Percentiles rank a stretch among this genome's conserved stretches.
Conservation (phyloP, 2,329 filamentous ascomycete species). For the Fusarium sp. region DNA sequence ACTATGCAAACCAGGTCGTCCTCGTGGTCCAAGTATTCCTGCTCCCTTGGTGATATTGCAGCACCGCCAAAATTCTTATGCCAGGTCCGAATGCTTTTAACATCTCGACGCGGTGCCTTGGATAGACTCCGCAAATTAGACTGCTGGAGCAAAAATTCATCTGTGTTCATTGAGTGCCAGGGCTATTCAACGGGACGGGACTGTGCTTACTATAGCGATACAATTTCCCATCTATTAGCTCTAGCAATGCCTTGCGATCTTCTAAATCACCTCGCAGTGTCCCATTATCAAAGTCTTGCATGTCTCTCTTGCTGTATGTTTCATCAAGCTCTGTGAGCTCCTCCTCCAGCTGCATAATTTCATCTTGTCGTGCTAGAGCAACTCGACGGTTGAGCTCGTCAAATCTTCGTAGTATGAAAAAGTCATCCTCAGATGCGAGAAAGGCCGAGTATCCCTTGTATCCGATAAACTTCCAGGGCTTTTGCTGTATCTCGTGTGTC, state of each 20-base stretch:
- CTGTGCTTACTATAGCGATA: slow-evolving; percentile 45
- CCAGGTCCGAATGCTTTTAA: slow-evolving; percentile 47
- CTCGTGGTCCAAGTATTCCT: slow-evolving; percentile 30
- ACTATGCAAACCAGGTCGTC: slow-evolving; percentile 41
- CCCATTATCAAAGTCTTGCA: slow-evolving; percentile 47
- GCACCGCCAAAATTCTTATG: slow-evolving; percentile 36
- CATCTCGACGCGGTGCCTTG: slow-evolving; percentile 36
- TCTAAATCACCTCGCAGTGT: slow-evolving; percentile 45
- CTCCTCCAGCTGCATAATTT: slow-evolving; percentile 51
- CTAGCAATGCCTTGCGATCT: slow-evolving; percentile 37
- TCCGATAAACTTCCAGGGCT: slow-evolving; percentile 53
- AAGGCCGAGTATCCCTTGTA: slow-evolving; percentile 50
- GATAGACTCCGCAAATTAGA: slow-evolving; percentile 35
- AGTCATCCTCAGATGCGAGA: slow-evolving; percentile 51
- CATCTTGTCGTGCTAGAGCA: slow-evolving; percentile 53
- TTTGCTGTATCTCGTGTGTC: slow-evolving; percentile 11
- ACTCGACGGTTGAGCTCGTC: slow-evolving; percentile 49
- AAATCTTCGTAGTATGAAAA: slow-evolving; percentile 55
- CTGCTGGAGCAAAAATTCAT: slow-evolving; percentile 48
- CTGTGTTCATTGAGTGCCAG: slow-evolving; percentile 16
- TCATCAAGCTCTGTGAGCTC: slow-evolving; percentile 49
- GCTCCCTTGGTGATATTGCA: slow-evolving; percentile 29
- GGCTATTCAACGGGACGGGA: no score
- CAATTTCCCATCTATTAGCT: slow-evolving; percentile 33
- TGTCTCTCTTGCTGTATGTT: slow-evolving; percentile 32